Evolutionary conservation across 83 land plant genomes (phyloP), one percentile per base, ranked within the genome.

Genomic region (Diphasiastrum complanatum): DNA sequence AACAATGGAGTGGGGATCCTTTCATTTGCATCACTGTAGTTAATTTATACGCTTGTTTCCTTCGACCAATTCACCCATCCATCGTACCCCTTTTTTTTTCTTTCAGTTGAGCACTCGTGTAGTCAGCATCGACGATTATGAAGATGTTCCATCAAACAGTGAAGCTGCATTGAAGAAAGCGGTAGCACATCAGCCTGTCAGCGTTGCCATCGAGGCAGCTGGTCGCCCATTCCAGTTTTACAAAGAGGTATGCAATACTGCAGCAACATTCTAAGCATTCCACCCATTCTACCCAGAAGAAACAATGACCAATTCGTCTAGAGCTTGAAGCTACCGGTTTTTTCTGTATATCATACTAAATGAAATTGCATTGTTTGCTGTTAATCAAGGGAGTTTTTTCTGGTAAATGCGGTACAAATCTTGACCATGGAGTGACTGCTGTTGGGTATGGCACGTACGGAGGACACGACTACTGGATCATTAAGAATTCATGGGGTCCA

Each of bases 401-500:
- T n/a, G 85, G 87, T 4, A 29, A 47, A 0, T 85, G 90, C 46
- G 84, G 78, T 14, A 82, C 75, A 10, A 73, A 79, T 20, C 65
- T 87, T 24, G 65, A 87, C 58, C 92, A 87, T 47, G 85, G 79
- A 1, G 89, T 84, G 24, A 74, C 76, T 5, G 54, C 63, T 3
- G 88, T 86, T 4, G 92, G 92, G 0, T 87, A 84, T 60, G 92
- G 92, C 4, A 68, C 75, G 20, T 32, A 36, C 0, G 81, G 76
- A 45, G 81, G 81, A 24, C 78, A 70, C n/a, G 72, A 82, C 36
- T 85, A 79, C 52, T 85, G 90, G 90, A 77, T 75, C 16, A 84
- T 83, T 51, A 85, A 65, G 68, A 85, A 85, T 67, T 85, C 90
- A 16, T 85, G 90, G 90, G 90, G 90, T 23, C 4, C 74, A 5